Percentiles rank a stretch among this genome's conserved stretches.
These are phyloP conservation scores for Fomitopsis serialis DNA, from an alignment of 768 basidiomycete genomes.

Conservation along the genomic window DNA sequence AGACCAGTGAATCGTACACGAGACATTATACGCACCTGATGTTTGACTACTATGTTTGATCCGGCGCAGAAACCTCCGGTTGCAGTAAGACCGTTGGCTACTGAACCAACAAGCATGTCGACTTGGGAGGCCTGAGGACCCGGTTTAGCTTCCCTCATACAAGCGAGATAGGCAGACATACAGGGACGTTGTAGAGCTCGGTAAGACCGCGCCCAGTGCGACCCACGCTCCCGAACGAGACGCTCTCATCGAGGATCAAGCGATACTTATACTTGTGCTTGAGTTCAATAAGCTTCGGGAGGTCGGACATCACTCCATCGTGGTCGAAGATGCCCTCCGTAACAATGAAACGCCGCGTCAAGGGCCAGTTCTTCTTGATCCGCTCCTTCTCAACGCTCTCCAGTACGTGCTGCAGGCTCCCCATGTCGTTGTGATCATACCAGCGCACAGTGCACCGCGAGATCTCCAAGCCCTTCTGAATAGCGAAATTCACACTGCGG, in stretches of 20 bases:
- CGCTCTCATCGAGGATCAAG: constrained; percentile 87
- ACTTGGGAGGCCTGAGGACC: constrained; percentile 70
- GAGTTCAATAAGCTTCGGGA: constrained; percentile 90
- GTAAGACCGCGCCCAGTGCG: constrained; percentile 93
- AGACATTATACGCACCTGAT: constrained; percentile 53
- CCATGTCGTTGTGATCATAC: constrained; percentile 95
- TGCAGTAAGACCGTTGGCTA: constrained; percentile 77
- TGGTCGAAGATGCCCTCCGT: constrained; percentile 97
- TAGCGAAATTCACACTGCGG: constrained; percentile 90
- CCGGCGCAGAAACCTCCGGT: constrained; percentile 96
- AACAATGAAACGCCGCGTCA: constrained; percentile 91
- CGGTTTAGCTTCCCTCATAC: neutral
- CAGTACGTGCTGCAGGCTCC: constrained; percentile 85
- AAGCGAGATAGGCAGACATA: constrained; percentile 24
- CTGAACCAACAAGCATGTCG: constrained; percentile 92
- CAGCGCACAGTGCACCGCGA: constrained; percentile 87
- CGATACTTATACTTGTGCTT: constrained; percentile 96
- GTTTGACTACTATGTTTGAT: constrained; percentile 72
- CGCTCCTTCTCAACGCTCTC: constrained; percentile 82
- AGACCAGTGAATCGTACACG: neutral
- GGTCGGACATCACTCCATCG: constrained; percentile 87
- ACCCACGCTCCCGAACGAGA: constrained; percentile 92
- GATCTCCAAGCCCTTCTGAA: constrained; percentile 94
- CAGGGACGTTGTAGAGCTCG: constrained; percentile 90
- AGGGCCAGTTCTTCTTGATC: constrained; percentile 71